Conservation (phyloP, 305 asterid species). For the Rubia balearica region DNA sequence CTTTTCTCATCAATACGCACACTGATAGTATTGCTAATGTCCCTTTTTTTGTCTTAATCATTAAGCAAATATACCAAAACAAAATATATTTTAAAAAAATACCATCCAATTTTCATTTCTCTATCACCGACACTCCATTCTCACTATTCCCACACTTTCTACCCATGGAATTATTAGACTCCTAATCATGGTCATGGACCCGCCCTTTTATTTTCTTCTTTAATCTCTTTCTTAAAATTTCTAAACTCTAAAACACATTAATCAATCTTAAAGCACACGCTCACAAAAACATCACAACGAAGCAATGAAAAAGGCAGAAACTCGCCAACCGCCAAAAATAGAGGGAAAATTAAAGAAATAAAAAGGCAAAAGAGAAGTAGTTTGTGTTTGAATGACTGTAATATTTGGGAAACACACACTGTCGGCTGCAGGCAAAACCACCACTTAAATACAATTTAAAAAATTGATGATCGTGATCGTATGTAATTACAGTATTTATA, state of each 20-base stretch:
- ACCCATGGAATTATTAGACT: neutral
- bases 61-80: slow-evolving; percentile 6
- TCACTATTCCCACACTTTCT: neutral
- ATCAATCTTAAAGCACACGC: neutral
- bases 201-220: neutral
- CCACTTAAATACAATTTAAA: slow-evolving; percentile 55
- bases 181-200: neutral
- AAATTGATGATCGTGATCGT: slow-evolving; percentile 31
- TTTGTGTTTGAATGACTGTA: slow-evolving; percentile 24
- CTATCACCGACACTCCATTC: neutral
- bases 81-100: too few relatives aligned
- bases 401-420: slow-evolving; percentile 26
- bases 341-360: slow-evolving; percentile 21
- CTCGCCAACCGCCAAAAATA: slow-evolving; percentile 6
- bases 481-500: slow-evolving; percentile 62
- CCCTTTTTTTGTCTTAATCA: slow-evolving; percentile 8
- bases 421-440: slow-evolving; percentile 35
- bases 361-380: slow-evolving; percentile 8
- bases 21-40: neutral
- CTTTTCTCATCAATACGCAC: neutral
- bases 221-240: too few relatives aligned
- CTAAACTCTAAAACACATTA: too few relatives aligned
- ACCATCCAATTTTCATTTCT: neutral
- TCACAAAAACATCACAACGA: neutral
- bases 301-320: slow-evolving; percentile 4